These are phyloP conservation scores for Penicillium polonicum DNA, from an alignment of 2,329 filamentous ascomycete genomes.

Conservation along the genomic window DNA sequence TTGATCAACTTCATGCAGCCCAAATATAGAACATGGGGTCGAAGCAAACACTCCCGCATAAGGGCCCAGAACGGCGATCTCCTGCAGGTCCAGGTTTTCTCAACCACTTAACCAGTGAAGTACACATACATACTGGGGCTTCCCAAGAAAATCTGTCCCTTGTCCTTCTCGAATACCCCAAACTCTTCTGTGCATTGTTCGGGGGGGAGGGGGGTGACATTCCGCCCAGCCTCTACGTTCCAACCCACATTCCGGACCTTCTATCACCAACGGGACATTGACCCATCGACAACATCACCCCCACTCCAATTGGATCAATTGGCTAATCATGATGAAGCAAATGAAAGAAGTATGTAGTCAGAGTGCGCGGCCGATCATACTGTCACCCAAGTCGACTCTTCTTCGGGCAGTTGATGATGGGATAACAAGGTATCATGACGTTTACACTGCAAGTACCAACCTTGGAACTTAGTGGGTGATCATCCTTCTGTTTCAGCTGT, in stretches of 20 bases:
- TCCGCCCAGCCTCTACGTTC: constrained; percentile 33
- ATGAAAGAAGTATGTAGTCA: neutral
- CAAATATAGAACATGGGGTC: constrained; percentile 24
- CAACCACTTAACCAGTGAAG: neutral
- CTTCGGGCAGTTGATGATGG: constrained; percentile 18
- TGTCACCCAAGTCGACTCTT: constrained; percentile 13
- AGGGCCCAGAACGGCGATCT: constrained; percentile 5
- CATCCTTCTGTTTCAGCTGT: neutral
- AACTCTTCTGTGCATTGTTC: constrained; percentile 33
- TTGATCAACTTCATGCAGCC: constrained; percentile 9
- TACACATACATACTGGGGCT: neutral
- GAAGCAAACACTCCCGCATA: constrained; percentile 8
- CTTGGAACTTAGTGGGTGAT: constrained; percentile 2
- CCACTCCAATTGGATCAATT: constrained; percentile 14
- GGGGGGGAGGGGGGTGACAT: constrained; percentile 27
- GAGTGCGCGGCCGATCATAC: constrained; percentile 17
- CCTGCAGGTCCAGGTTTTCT: constrained; percentile 15
- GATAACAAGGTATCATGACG: constrained; percentile 32
- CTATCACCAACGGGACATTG: constrained; percentile 20
- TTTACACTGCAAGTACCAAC: constrained; percentile 29
- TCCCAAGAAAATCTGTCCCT: constrained; percentile 13
- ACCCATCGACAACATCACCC: constrained; percentile 9
- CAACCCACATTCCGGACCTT: constrained; percentile 26
- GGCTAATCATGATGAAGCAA: constrained; percentile 14
- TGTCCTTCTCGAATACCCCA: constrained; percentile 25